phyloP scores from a whole-genome alignment of 164 flowering plant genomes.

The Paratinospora sagittata region DNA sequence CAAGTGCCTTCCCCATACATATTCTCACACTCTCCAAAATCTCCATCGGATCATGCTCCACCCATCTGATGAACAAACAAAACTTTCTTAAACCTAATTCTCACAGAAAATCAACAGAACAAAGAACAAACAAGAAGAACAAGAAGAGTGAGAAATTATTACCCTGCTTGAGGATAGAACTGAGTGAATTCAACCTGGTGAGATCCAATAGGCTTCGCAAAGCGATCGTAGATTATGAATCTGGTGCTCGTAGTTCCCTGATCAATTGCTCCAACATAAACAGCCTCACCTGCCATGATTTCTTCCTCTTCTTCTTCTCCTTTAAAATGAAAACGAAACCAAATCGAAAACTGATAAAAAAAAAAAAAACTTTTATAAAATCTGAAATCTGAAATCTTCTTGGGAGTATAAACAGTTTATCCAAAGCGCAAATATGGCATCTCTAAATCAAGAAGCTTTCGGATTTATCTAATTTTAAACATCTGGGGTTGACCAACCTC shows the following conservation, averaged over 20 bases:
- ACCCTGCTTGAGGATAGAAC: constrained; percentile 87
- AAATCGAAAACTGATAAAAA: neutral
- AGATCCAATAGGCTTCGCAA: constrained; percentile 51
- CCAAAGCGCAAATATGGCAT: no score
- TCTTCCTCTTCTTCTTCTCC: neutral
- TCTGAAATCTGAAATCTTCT: no score
- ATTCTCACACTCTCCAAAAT: constrained; percentile 69
- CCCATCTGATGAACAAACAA: constrained; percentile 54
- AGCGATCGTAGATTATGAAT: constrained; percentile 70
- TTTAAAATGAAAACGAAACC: neutral
- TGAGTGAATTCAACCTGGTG: constrained; percentile 97
- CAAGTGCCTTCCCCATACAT: constrained; percentile 75
- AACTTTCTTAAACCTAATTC: neutral
- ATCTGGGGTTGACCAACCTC: neutral
- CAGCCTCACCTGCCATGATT: constrained; percentile 29
- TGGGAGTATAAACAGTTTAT: no score
- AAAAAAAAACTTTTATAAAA: no score
- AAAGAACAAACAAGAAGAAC: neutral
- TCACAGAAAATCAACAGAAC: neutral
- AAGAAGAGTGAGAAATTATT: neutral
- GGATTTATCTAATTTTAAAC: neutral
- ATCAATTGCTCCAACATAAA: constrained; percentile 72
- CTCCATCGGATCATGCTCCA: constrained; percentile 96
- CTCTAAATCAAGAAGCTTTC: neutral
- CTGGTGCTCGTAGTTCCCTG: constrained; percentile 97